These are phyloP conservation scores for Colletotrichum higginsianum DNA, from an alignment of 2,329 filamentous ascomycete genomes.

Conservation along the genomic window DNA sequence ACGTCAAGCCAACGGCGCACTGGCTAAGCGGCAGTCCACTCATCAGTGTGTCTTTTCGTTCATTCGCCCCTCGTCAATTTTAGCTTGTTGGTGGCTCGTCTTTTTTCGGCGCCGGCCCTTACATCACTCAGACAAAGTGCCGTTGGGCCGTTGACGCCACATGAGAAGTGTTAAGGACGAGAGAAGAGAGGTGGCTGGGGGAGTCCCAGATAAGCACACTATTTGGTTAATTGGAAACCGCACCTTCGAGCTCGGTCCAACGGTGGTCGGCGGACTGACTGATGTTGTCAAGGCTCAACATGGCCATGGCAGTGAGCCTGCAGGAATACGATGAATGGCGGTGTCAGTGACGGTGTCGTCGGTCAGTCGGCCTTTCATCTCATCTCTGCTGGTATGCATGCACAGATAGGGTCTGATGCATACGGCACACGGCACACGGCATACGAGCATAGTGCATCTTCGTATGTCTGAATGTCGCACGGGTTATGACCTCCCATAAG, in stretches of 20 bases:
- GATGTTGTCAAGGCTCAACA: neutral
- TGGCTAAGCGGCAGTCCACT: conserved; percentile 26
- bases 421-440: neutral
- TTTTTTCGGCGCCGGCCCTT: conserved; percentile 10
- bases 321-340: conserved; percentile 1
- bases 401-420: neutral
- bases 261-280: neutral
- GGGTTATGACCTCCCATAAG: neutral
- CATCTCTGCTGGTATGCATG: neutral
- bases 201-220: neutral
- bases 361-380: neutral
- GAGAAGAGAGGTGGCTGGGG: conserved; percentile 9
- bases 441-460: neutral
- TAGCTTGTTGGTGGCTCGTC: conserved; percentile 5
- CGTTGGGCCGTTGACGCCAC: conserved; percentile 7
- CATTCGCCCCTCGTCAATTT: neutral
- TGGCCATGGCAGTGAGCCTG: neutral
- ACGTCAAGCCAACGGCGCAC: conserved; percentile 28
- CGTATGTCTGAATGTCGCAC: conserved; percentile 8
- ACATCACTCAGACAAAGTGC: neutral
- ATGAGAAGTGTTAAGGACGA: no score
- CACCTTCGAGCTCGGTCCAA: neutral
- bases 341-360: neutral
- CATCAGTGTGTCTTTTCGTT: neutral
- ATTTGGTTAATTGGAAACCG: neutral